A percentile compares a stretch with the other conserved stretches of the same genome.
Conservation (phyloP, 2,329 filamentous ascomycete species). For the Pseudogymnoascus sp. region DNA sequence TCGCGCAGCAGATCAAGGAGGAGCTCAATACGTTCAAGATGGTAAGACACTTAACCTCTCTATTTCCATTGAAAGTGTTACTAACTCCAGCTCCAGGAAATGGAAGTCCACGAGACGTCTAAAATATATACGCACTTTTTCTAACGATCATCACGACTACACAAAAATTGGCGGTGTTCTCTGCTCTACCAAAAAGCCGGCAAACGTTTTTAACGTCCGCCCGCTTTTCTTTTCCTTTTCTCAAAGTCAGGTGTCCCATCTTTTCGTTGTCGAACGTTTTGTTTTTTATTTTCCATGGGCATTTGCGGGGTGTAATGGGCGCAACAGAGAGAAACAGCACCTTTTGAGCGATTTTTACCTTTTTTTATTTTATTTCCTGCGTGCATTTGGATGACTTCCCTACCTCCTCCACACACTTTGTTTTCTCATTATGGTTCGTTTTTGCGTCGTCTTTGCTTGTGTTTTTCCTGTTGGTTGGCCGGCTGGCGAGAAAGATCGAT, state of each 20-base stretch:
- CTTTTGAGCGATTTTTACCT: background rate
- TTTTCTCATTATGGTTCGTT: slow-evolving; percentile 5
- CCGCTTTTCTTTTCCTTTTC: background rate
- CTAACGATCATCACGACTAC: slow-evolving; percentile 33
- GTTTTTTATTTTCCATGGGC: background rate
- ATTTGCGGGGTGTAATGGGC: slow-evolving; percentile 6
- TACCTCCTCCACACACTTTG: slow-evolving; percentile 4
- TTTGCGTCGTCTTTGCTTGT: too few relatives aligned
- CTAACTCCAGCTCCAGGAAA: slow-evolving; percentile 63
- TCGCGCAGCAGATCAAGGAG: slow-evolving; percentile 98
- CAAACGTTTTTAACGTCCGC: background rate
- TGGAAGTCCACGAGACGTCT: slow-evolving; percentile 98
- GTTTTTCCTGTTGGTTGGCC: background rate
- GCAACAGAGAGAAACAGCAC: slow-evolving; percentile 6
- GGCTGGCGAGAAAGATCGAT: background rate
- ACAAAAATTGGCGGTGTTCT: slow-evolving; percentile 5
- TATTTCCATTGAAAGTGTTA: slow-evolving; percentile 11
- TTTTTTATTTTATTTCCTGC: background rate
- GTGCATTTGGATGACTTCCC: slow-evolving; percentile 5
- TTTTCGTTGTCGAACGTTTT: background rate
- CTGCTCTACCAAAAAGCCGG: slow-evolving; percentile 4
- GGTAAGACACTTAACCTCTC: slow-evolving; percentile 46
- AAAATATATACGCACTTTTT: slow-evolving; percentile 99
- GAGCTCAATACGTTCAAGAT: slow-evolving; percentile 99
- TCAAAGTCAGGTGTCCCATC: background rate